Conservation (phyloP, 495 filamentous ascomycete genomes). For the Lineolata rhizophorae region DNA sequence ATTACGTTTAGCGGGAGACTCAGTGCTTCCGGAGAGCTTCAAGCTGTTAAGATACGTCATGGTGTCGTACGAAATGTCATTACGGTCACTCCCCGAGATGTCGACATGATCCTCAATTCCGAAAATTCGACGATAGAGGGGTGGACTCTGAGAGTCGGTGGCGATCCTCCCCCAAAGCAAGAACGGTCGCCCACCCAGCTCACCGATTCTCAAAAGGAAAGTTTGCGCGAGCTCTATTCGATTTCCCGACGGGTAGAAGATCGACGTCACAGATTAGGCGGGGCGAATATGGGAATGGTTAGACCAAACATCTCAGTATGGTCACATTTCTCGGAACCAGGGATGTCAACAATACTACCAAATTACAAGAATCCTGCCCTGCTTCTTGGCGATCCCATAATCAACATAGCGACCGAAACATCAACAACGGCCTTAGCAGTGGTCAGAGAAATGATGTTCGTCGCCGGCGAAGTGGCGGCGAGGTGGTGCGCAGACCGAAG, state of each 20-base stretch:
- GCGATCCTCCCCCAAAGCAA: neutral
- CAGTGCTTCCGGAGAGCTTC: constrained; percentile 37
- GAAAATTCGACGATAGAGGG: neutral
- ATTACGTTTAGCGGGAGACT: constrained; percentile 69
- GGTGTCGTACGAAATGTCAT: constrained; percentile 52
- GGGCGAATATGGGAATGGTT: neutral
- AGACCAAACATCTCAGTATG: neutral
- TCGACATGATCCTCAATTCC: constrained; percentile 19
- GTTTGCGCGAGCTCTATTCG: neutral
- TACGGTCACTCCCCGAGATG: constrained; percentile 39
- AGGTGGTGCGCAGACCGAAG: constrained; percentile 49
- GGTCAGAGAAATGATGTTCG: constrained; percentile 48
- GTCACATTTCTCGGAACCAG: neutral
- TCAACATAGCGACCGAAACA: constrained; percentile 16
- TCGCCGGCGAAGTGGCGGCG: constrained; percentile 51
- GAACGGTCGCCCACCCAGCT: neutral
- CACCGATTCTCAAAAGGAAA: neutral
- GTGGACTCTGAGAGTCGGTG: neutral
- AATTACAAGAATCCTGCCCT: constrained; percentile 12
- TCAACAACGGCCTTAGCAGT: constrained; percentile 12
- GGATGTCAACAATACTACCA: constrained; percentile 11
- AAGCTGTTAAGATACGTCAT: constrained; percentile 50
- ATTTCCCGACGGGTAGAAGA: neutral
- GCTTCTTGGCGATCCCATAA: constrained; percentile 30
- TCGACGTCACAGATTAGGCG: neutral